phyloP scores from a whole-genome alignment of 495 filamentous ascomycete species.

The Tetracladium setigerum region DNA sequence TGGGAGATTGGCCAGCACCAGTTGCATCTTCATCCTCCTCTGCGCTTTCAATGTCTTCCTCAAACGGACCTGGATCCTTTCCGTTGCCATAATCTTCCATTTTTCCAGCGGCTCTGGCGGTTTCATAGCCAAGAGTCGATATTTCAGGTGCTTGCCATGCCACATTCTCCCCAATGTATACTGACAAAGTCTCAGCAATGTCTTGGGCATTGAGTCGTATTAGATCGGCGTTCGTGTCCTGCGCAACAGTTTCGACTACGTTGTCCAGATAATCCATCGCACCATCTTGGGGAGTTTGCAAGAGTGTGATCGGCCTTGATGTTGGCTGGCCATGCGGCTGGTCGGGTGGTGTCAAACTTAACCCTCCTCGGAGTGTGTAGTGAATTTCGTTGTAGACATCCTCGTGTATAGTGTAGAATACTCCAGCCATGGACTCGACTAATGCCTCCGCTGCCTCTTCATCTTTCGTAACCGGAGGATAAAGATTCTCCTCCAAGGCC shows the following conservation, averaged over 20 bases:
- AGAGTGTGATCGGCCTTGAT: conserved; percentile 24
- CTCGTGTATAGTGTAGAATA: conserved; percentile 16
- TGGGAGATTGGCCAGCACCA: too few species aligned
- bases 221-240: conserved; percentile 60
- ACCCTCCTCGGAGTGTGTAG: conserved; percentile 8
- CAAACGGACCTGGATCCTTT: conserved; percentile 25
- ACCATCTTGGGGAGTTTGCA: conserved; percentile 58
- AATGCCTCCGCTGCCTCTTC: conserved; percentile 4
- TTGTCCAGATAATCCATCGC: conserved; percentile 48
- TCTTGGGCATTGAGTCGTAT: conserved; percentile 71
- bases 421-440: neutral
- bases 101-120: conserved; percentile 15
- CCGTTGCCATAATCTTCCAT: conserved; percentile 13
- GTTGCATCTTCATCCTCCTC: conserved; percentile 3
- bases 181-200: conserved; percentile 68
- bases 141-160: conserved; percentile 34
- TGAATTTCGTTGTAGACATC: conserved; percentile 19
- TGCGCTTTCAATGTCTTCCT: conserved; percentile 32
- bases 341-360: conserved; percentile 15
- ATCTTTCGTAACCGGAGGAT: neutral
- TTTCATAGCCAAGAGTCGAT: conserved; percentile 57
- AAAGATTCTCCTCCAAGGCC: neutral
- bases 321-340: conserved; percentile 1
- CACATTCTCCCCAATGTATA: conserved; percentile 59
- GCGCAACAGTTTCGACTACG: conserved; percentile 51